phyloP scores from a whole-genome alignment of 805 yeast genomes.

The Tetrapisispora pingtungensis region DNA sequence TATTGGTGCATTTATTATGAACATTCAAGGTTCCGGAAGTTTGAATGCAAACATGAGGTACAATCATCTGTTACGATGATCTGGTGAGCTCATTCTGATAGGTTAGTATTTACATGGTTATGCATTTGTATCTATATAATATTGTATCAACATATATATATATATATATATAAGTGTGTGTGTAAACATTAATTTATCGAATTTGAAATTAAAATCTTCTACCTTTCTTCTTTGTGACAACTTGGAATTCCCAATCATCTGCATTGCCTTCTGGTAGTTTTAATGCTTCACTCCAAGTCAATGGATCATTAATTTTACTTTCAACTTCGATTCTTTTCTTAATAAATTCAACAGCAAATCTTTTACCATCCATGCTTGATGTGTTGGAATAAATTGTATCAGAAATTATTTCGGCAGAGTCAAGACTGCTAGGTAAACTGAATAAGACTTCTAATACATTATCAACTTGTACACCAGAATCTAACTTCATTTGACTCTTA shows the following conservation, averaged over 20 bases:
- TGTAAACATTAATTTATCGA: no score
- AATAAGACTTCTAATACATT: constrained; percentile 74
- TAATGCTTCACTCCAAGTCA: constrained; percentile 69
- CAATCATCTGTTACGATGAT: no score
- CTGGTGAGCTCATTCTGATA: no score
- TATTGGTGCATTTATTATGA: no score
- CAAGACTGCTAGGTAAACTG: constrained; percentile 66
- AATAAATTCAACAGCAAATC: constrained; percentile 85
- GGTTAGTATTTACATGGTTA: background rate
- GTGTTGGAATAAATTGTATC: constrained; percentile 87
- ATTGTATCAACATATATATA: no score
- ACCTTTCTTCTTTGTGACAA: constrained; percentile 52
- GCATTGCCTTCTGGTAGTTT: constrained; percentile 33
- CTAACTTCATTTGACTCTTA: constrained; percentile 53
- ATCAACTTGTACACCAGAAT: constrained; percentile 64
- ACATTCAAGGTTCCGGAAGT: no score
- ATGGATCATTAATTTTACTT: constrained; percentile 36
- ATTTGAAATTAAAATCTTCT: constrained; percentile 32
- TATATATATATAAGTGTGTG: no score
- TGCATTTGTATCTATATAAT: background rate
- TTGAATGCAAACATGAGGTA: no score
- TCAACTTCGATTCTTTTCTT: constrained; percentile 71
- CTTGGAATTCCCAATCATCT: constrained; percentile 56
- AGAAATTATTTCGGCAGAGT: constrained; percentile 75
- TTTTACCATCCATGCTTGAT: constrained; percentile 85